These are phyloP conservation scores for Scleroderma citrinum DNA, from an alignment of 768 basidiomycete species.

Conservation along the genomic window DNA sequence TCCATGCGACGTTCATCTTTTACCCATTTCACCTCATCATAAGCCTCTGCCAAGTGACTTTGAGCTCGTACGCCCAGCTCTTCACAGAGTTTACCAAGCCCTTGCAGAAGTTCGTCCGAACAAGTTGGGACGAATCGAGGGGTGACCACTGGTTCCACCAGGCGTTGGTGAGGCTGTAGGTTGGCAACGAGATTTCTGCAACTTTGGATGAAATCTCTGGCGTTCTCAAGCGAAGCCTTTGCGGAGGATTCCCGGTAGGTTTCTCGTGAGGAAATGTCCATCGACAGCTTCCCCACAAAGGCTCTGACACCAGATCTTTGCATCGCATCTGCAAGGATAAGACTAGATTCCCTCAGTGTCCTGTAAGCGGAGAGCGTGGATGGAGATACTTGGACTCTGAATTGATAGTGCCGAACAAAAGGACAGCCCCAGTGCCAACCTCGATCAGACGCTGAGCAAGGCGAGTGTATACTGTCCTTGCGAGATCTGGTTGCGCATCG, in stretches of 20 bases:
- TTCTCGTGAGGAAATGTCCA: slow-evolving; percentile 72
- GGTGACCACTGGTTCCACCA: slow-evolving; percentile 79
- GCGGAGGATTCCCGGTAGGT: slow-evolving; percentile 65
- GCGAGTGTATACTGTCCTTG: slow-evolving; percentile 57
- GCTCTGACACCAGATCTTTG: slow-evolving; percentile 66
- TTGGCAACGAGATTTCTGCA: slow-evolving; percentile 38
- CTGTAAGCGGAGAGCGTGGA: neutral
- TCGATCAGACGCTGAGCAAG: slow-evolving; percentile 63
- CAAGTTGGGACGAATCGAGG: slow-evolving; percentile 91
- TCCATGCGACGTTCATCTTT: slow-evolving; percentile 48
- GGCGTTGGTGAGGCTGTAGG: slow-evolving; percentile 39
- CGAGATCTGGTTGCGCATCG: slow-evolving; percentile 56
- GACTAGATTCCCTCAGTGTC: slow-evolving; percentile 32
- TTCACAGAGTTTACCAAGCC: slow-evolving; percentile 51
- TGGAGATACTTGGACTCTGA: slow-evolving; percentile 66
- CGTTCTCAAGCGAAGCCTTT: slow-evolving; percentile 43
- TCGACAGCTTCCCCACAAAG: slow-evolving; percentile 86
- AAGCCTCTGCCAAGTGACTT: slow-evolving; percentile 79
- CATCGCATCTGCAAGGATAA: slow-evolving; percentile 76
- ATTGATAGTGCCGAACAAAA: slow-evolving; percentile 82
- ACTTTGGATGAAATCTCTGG: slow-evolving; percentile 48
- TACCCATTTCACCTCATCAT: slow-evolving; percentile 74
- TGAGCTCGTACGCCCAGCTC: slow-evolving; percentile 52
- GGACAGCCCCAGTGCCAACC: slow-evolving; percentile 70
- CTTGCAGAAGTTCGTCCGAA: slow-evolving; percentile 60